phyloP scores from a whole-genome alignment of 352 stramenopile genomes.

The Phytopythium aichiense region DNA sequence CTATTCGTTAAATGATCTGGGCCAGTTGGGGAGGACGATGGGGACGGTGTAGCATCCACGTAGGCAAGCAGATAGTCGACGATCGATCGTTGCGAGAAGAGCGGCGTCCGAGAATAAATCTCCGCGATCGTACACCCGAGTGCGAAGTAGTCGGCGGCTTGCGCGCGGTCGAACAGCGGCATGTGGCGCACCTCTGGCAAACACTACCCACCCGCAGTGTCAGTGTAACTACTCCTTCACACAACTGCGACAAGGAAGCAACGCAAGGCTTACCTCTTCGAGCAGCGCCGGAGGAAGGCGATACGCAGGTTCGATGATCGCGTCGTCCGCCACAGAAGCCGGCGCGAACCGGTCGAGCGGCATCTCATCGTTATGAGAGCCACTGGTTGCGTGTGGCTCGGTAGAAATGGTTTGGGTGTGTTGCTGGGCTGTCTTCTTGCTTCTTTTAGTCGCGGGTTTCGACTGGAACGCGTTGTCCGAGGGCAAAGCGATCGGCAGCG shows the following conservation, averaged over 20 bases:
- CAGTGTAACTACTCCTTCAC: neutral
- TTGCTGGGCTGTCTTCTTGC: slow-evolving; percentile 3
- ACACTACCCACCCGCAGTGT: slow-evolving; percentile 3
- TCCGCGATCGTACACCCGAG: slow-evolving; percentile 69
- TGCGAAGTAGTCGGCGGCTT: slow-evolving; percentile 51
- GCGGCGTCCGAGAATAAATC: slow-evolving; percentile 45
- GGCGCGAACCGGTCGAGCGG: neutral
- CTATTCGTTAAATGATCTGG: neutral
- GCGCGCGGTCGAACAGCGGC: slow-evolving; percentile 24
- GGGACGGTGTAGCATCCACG: neutral
- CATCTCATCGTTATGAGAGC: slow-evolving; percentile 5
- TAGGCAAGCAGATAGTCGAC: slow-evolving; percentile 30
- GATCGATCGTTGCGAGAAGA: slow-evolving; percentile 58
- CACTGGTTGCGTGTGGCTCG: no score
- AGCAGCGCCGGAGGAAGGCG: slow-evolving; percentile 12
- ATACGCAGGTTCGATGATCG: slow-evolving; percentile 43
- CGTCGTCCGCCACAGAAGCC: slow-evolving; percentile 18
- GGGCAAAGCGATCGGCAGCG: slow-evolving; percentile 40
- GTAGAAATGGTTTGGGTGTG: neutral
- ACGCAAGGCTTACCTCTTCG: slow-evolving; percentile 5
- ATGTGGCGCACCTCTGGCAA: slow-evolving; percentile 16
- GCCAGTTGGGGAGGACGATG: neutral
- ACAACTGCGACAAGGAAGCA: neutral
- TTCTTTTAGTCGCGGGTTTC: neutral
- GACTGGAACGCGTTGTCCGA: slow-evolving; percentile 9